phyloP scores from a whole-genome alignment of 1,284 basidiomycete species.

The Exsudoporus floridanus region DNA sequence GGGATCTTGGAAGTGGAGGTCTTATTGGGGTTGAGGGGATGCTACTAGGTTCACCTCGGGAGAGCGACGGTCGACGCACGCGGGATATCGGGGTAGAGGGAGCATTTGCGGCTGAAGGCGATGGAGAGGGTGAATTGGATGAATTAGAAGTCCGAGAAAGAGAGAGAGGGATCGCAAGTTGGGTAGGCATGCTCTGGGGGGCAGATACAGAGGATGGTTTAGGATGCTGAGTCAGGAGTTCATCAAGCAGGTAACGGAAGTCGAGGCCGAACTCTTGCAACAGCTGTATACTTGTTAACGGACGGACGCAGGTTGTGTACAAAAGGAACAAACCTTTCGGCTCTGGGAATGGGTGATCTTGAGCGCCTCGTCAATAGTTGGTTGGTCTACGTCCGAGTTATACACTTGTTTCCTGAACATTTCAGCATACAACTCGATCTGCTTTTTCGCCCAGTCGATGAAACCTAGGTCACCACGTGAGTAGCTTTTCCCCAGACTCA shows the following conservation, averaged over 20 bases:
- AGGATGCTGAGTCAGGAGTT: slow-evolving; percentile 59
- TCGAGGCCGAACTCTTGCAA: slow-evolving; percentile 91
- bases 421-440: slow-evolving; percentile 82
- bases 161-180: slow-evolving; percentile 25
- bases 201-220: slow-evolving; percentile 32
- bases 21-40: slow-evolving; percentile 17
- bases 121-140: slow-evolving; percentile 25
- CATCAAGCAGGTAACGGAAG: slow-evolving; percentile 82
- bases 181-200: slow-evolving; percentile 22
- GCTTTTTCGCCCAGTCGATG: slow-evolving; percentile 90
- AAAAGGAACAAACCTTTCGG: slow-evolving; percentile 59
- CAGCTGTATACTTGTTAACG: slow-evolving; percentile 48
- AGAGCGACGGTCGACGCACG: slow-evolving; percentile 22
- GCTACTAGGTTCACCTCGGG: slow-evolving; percentile 16
- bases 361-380: slow-evolving; percentile 73
- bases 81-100: slow-evolving; percentile 17
- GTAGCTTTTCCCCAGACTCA: background rate
- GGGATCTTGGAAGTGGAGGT: slow-evolving; percentile 33
- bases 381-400: slow-evolving; percentile 68
- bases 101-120: slow-evolving; percentile 23
- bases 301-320: no score
- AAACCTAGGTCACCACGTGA: slow-evolving; percentile 58
- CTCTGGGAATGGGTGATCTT: slow-evolving; percentile 76
- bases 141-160: slow-evolving; percentile 30
- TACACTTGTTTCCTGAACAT: slow-evolving; percentile 93